Base-by-base conservation (phyloP, 2,329 filamentous ascomycete genomes). In the Colletotrichum melonis region DNA sequence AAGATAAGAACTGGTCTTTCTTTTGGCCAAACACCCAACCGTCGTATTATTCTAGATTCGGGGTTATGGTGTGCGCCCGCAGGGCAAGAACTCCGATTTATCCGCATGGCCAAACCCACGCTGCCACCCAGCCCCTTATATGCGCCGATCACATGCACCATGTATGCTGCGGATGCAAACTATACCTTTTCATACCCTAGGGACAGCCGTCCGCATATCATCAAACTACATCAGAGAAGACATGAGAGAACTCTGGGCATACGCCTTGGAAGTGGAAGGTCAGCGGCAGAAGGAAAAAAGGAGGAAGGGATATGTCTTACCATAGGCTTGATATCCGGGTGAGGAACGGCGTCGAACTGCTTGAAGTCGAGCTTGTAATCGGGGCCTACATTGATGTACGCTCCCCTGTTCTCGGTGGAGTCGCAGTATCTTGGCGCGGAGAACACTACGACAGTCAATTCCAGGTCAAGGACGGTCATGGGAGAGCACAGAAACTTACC, bases 381-480 rank as follows among this genome's bases (percentile, higher is more conserved):
- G 19, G 94, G 90, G 38, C 94, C 94, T 76, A 99, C 93, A 84
- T 99, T 98, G 89, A 99, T 99, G 84, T 97, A 99, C 22, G 97
- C 97, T 76, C 97, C 97, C 86, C 95, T 97, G 86, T 99, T 99
- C 86, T 98, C 96, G 0, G 97, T 98, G 78, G 95, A 95, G 82
- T 99, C 97, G 84, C 97, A 99, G 83, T 99, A 99, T 83, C 92
- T 97, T 52, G 97, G 97, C 30, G 97, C 97, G 54, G 96, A 98
- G 88, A 99, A 99, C 78, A 99, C 97, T 92, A 70, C 9, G 46
- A 73, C 72, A 75, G 76, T 82, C 75, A 83, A 78, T 69, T 74
- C 72, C 62, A 72, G 63, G 75, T 58, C 26, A 28, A 59, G 3
- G 49, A 59, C 62, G 30, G 30, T 35, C 30, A 58, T 42, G 4